Evolutionary conservation across 75 land plant genomes (phyloP), one percentile per base, ranked within the genome.

Genomic region (Pinus albicaulis): DNA sequence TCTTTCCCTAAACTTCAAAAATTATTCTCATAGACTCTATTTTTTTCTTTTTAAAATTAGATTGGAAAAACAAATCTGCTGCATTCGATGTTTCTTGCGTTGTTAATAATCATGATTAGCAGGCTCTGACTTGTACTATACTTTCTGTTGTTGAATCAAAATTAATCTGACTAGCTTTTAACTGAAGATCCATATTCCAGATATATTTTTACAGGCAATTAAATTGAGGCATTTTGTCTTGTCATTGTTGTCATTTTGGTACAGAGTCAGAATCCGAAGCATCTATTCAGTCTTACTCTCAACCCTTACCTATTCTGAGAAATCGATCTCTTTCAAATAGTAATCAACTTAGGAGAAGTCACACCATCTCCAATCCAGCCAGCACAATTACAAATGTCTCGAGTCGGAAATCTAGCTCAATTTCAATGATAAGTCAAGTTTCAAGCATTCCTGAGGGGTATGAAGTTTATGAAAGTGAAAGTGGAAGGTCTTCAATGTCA

Each of bases 251-350:
- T 38, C 41, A 7, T 20, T 68, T 68, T 68, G 31, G 48, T 0
- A 44, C 48, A 44, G 71, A 20, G 12, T 68, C 71, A 17, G 44
- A 41, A 41, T 68, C 48, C 2, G 71, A 68, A 68, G 41, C 36
- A 36, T 36, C 48, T 36, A 4, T 44, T 36, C 44, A 6, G 48
- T 68, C 38, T 68, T 15, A 34, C 71, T 68, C 48, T 38, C 48
- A 28, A 38, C 38, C 71, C 38, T 23, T 38, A 68, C 71, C 71
- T 38, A 5, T 41, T 36, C 71, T 31, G 71, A 68, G 71, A 68
- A 68, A 38, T 38, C 52, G 20, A 41, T 41, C 71, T 68, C 71
- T 68, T 38, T 68, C 71, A 38, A 68, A 68, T 34, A 68, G 38
- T 36, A 68, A 68, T 8, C 41, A 22, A 68, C 2, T 19, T 20